phyloP scores from a whole-genome alignment of 805 yeast genomes.

The Wickerhamiella occidentalis region DNA sequence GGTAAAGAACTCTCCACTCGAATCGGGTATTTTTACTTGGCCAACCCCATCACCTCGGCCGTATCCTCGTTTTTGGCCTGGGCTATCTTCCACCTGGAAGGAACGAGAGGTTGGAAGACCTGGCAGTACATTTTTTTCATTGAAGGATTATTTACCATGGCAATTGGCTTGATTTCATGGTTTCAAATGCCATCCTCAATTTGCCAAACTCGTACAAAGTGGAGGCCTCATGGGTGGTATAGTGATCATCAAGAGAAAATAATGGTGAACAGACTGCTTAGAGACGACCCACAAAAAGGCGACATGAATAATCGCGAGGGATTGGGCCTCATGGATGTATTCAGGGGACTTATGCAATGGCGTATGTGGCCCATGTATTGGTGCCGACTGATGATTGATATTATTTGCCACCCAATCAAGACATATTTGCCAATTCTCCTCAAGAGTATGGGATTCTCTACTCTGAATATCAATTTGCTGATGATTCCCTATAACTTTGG shows the following conservation, averaged over 20 bases:
- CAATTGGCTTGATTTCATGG: conserved; percentile 38
- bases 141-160: conserved; percentile 47
- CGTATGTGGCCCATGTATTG: conserved; percentile 47
- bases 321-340: conserved; percentile 32
- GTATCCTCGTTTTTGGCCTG: conserved; percentile 31
- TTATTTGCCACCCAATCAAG: conserved; percentile 30
- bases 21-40: conserved; percentile 39
- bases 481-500: conserved; percentile 37
- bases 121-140: conserved; percentile 60
- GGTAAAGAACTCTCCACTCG: conserved; percentile 45
- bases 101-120: conserved; percentile 35
- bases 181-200: conserved; percentile 46
- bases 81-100: conserved; percentile 41
- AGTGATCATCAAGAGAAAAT: conserved; percentile 45
- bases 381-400: conserved; percentile 35
- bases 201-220: conserved; percentile 40
- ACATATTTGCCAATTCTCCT: conserved; percentile 40
- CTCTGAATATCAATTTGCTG: conserved; percentile 41
- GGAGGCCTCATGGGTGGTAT: conserved; percentile 41
- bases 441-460: conserved; percentile 38
- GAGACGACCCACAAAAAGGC: conserved; percentile 56
- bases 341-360: conserved; percentile 35
- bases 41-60: conserved; percentile 32
- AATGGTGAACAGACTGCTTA: conserved; percentile 44
- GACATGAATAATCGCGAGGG: conserved; percentile 54